Evolutionary conservation across 164 flowering plant genomes (phyloP).

Genomic region (Vitis riparia): DNA sequence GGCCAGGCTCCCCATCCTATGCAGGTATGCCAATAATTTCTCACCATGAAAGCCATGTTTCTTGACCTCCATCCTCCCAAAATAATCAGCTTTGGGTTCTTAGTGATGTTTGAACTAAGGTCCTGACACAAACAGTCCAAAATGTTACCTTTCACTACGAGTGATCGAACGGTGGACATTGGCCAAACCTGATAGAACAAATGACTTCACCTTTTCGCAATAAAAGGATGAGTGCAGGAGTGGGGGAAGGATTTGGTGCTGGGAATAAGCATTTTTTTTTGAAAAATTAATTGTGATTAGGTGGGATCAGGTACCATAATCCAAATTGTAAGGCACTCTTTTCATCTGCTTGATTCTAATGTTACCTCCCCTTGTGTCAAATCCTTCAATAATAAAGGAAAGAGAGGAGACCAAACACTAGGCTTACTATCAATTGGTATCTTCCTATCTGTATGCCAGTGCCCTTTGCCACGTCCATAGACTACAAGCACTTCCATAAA

Average conservation of each 20-base stretch:
- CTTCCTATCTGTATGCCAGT: not conserved
- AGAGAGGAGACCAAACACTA: no score
- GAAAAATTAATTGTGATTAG: constrained; percentile 12
- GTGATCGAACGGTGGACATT: no score
- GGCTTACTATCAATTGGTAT: not conserved
- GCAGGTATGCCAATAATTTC: no score
- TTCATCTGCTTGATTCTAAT: constrained; percentile 2
- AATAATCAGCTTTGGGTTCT: no score
- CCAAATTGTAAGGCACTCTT: constrained; percentile 8
- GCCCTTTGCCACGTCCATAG: no score
- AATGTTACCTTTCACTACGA: no score
- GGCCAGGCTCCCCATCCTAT: no score
- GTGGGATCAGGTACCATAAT: constrained; percentile 28
- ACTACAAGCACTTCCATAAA: no score
- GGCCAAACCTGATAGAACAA: not conserved
- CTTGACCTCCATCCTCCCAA: no score
- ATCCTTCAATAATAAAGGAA: not conserved
- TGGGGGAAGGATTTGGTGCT: constrained; percentile 22
- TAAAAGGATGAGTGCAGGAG: not conserved
- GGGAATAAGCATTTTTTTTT: constrained; percentile 24
- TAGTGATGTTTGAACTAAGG: no score
- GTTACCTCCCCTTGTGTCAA: not conserved
- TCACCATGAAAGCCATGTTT: no score
- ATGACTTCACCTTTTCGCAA: not conserved
- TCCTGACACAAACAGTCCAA: no score